A percentile compares a stretch with the other conserved stretches of the same genome.
Conservation (phyloP, 1,284 basidiomycete species). For the Irpex lacteus region DNA sequence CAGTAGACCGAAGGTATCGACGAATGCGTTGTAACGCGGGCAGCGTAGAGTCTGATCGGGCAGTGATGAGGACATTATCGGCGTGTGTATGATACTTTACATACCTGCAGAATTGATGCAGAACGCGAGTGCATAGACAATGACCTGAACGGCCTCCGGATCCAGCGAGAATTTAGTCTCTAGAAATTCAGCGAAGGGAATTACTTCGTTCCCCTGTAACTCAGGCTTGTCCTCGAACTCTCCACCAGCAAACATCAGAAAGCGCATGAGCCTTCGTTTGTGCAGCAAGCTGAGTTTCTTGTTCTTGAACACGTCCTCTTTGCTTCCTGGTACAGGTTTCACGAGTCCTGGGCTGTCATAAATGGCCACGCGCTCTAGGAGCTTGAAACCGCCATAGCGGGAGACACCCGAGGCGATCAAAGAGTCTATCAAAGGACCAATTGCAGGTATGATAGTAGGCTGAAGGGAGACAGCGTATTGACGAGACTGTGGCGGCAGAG, state of each 20-base stretch:
- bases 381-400: conserved; percentile 86
- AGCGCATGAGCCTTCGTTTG: conserved; percentile 92
- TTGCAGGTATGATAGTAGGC: conserved; percentile 80
- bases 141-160: conserved; percentile 52
- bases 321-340: conserved; percentile 81
- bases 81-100: conserved; percentile 11
- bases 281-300: conserved; percentile 77
- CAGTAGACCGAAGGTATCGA: conserved; percentile 75
- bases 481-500: conserved; percentile 53
- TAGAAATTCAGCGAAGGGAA: conserved; percentile 63
- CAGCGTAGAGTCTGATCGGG: conserved; percentile 54
- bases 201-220: conserved; percentile 52
- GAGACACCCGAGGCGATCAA: conserved; percentile 86
- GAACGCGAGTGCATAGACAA: conserved; percentile 74
- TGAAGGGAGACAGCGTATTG: conserved; percentile 86
- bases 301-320: conserved; percentile 93
- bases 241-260: conserved; percentile 77
- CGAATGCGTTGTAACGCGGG: conserved; percentile 67
- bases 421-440: conserved; percentile 78
- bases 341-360: conserved; percentile 46
- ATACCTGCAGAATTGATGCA: conserved; percentile 54
- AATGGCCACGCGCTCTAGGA: conserved; percentile 77
- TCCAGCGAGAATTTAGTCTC: conserved; percentile 61
- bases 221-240: conserved; percentile 70
- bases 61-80: neutral